phyloP scores from a whole-genome alignment of 768 basidiomycete species.

The Lentinula boryana region DNA sequence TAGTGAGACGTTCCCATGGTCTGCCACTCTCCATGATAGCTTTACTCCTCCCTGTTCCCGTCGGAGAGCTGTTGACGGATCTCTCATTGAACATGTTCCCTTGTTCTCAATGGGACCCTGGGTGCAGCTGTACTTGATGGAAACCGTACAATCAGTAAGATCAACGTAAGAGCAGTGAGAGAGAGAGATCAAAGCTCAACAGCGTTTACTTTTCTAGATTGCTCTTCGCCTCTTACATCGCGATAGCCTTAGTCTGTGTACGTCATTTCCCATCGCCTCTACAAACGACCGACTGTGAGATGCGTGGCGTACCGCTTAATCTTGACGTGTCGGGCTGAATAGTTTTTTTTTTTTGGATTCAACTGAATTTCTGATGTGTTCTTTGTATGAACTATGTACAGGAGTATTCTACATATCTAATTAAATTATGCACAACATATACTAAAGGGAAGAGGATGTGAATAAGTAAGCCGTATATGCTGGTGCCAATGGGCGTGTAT shows the following conservation, averaged over 20 bases:
- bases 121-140: not conserved
- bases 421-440: slow-evolving; percentile 8
- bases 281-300: not conserved
- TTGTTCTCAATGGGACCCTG: not conserved
- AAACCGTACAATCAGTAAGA: not conserved
- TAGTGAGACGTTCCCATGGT: slow-evolving; percentile 1
- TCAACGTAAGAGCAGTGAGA: not conserved
- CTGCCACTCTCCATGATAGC: not conserved
- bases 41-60: not conserved
- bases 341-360: not conserved
- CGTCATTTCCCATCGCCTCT: not conserved
- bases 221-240: no score
- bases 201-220: no score
- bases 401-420: slow-evolving; percentile 4
- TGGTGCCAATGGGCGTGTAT: slow-evolving; percentile 7
- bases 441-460: slow-evolving; percentile 1
- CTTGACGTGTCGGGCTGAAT: not conserved
- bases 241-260: not conserved
- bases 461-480: not conserved
- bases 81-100: not conserved
- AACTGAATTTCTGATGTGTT: not conserved
- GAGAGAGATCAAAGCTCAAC: no score
- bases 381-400: slow-evolving; percentile 8
- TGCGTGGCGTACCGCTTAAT: not conserved
- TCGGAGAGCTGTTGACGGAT: slow-evolving; percentile 3